phyloP scores from a whole-genome alignment of 192 early-diverging fungal species.

The Linnemannia zychae region DNA sequence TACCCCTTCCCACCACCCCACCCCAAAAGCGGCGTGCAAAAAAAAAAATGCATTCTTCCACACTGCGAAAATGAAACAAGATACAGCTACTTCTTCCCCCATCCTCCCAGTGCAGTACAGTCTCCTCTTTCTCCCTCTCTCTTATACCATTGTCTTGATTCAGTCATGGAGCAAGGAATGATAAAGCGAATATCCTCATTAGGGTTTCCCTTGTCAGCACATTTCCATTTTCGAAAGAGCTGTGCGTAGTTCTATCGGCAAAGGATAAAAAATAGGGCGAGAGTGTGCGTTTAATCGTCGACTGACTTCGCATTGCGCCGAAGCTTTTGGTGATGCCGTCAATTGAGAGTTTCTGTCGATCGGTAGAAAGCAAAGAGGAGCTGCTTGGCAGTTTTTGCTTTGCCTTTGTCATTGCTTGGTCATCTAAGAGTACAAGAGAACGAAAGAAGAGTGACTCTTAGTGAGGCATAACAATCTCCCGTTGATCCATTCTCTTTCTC shows the following conservation, averaged over 20 bases:
- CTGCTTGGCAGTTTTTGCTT: neutral
- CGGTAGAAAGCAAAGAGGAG: neutral
- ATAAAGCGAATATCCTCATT: neutral
- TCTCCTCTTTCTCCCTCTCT: neutral
- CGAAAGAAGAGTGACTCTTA: neutral
- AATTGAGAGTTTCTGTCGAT: neutral
- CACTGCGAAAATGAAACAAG: neutral
- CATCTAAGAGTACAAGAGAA: neutral
- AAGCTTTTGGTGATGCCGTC: neutral
- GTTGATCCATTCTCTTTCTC: neutral
- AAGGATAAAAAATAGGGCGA: neutral
- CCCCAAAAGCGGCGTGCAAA: neutral
- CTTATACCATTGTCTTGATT: too few species aligned
- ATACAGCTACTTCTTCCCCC: neutral
- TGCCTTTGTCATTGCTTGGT: neutral
- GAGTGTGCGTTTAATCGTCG: neutral
- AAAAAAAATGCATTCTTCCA: neutral
- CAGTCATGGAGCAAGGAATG: neutral
- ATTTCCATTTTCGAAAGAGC: neutral
- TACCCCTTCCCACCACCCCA: neutral
- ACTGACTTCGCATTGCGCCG: neutral
- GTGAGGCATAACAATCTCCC: neutral
- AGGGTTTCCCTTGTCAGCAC: neutral
- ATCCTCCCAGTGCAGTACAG: neutral
- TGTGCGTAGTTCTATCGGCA: neutral